Evolutionary conservation across 192 early-diverging fungal genomes (phyloP).

Genomic region (Spizellomyces punctatus): DNA sequence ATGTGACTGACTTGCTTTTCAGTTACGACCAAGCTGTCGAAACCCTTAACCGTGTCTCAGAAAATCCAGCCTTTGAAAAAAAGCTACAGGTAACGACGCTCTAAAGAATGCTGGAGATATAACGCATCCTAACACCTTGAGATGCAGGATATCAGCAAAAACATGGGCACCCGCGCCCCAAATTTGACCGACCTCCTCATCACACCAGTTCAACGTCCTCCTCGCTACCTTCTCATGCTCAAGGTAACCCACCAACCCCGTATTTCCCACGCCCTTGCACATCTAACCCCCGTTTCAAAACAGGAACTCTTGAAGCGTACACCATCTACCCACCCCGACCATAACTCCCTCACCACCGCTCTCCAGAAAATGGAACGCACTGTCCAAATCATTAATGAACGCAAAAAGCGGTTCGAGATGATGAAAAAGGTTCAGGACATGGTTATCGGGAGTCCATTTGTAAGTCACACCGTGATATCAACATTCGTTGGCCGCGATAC

Average conservation of each 20-base stretch:
- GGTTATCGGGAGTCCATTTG: constrained; percentile 19
- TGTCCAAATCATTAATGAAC: constrained; percentile 23
- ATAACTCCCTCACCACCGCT: constrained; percentile 4
- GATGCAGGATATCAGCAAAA: background rate
- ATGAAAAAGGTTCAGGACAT: constrained; percentile 20
- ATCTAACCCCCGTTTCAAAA: too few relatives aligned
- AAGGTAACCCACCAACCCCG: constrained; percentile 8
- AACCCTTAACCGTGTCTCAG: constrained; percentile 16
- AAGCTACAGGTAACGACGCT: constrained; percentile 1
- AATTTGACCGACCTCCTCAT: constrained; percentile 26
- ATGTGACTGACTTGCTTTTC: background rate
- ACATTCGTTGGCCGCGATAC: background rate
- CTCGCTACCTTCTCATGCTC: constrained; percentile 29
- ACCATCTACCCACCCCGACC: constrained; percentile 10
- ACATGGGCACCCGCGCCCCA: constrained; percentile 11
- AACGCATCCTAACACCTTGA: too few relatives aligned
- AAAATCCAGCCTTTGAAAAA: constrained; percentile 8
- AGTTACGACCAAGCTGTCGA: constrained; percentile 26
- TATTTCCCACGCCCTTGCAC: too few relatives aligned
- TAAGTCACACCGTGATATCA: background rate
- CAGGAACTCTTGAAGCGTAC: constrained; percentile 22
- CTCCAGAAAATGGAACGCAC: constrained; percentile 23
- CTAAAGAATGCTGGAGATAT: background rate
- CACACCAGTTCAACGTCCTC: constrained; percentile 22
- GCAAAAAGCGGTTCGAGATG: constrained; percentile 21